phyloP scores from a whole-genome alignment of 495 filamentous ascomycete genomes.

The Penicillium riverlandense region DNA sequence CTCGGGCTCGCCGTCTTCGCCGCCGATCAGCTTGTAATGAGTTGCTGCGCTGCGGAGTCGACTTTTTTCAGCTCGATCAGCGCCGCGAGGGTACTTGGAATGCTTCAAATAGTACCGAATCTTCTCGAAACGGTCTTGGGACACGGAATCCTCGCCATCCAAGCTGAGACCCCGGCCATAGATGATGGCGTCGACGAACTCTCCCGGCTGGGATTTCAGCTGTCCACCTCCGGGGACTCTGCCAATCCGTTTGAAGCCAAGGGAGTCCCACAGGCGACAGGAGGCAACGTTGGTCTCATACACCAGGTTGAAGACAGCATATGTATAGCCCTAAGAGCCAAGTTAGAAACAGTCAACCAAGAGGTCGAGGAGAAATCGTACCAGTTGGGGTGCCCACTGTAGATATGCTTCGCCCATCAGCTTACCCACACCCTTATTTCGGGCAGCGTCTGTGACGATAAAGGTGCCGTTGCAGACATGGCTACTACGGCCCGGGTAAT shows the following conservation, averaged over 20 bases:
- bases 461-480: conserved; percentile 97
- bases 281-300: conserved; percentile 97
- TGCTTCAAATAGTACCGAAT: conserved; percentile 96
- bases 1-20: conserved; percentile 49
- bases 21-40: conserved; percentile 74
- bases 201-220: conserved; percentile 70
- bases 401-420: conserved; percentile 92
- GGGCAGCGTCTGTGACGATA: conserved; percentile 80
- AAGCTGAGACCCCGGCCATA: conserved; percentile 81
- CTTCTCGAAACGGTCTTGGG: conserved; percentile 97
- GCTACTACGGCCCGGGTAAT: conserved; percentile 92
- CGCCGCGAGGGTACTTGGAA: conserved; percentile 85
- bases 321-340: conserved; percentile 67
- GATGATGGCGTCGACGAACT: conserved; percentile 90
- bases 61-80: conserved; percentile 92
- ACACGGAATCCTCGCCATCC: conserved; percentile 79
- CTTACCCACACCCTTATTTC: conserved; percentile 84
- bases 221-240: conserved; percentile 82
- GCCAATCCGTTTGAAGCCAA: conserved; percentile 97
- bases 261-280: conserved; percentile 89
- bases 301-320: conserved; percentile 96
- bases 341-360: not conserved
- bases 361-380: conserved; percentile 25
- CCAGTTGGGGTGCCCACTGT: conserved; percentile 87
- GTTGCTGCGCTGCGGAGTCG: conserved; percentile 88